Evolutionary conservation across 2,329 filamentous ascomycete genomes (phyloP), one percentile per base, ranked within the genome.

Genomic region (Pseudofabraea citricarpa): DNA sequence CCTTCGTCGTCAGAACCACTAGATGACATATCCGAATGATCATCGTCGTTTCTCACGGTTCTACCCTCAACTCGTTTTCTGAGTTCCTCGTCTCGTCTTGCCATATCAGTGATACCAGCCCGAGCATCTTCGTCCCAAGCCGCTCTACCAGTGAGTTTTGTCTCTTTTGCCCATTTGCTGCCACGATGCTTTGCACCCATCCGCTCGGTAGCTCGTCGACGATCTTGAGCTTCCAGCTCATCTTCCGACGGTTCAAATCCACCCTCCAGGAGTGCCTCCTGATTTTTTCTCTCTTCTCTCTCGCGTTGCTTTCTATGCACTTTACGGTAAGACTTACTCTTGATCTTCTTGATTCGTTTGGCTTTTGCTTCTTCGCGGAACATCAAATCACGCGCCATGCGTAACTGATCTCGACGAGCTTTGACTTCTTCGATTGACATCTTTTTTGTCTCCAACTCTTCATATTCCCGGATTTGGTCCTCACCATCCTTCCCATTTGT

Each of bases 331-430:
- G 90, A 80, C 65, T 96, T 98, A 62, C 87, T 94, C 74, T 98
- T 98, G 70, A 98, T 98, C 72, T 97, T 97, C 70, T 96, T 95
- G 67, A 98, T 89, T 19, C 93, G 84, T 67, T 90, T 94, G 6
- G 90, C 80, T 44, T 90, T 85, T 33, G 90, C 83, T 58, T 94
- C 85, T 66, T 97, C 91, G 9, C 90, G 79, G 56, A 94, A 95
- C 52, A 91, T 76, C 6, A 95, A 69, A 57, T 97, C 91, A 53
- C 93, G 77, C 50, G 87, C 82, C 62, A 82, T 83, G 10, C 93
- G 83, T 44, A 91, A 76, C 58, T 90, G 81, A 37, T 83, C 81
- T 44, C 83, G 75, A 19, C 87, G 75, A 37, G 83, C 84, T 61
- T 83, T 78, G 20, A 88, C 79, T 55, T 89, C 85, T 58, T 81